These are phyloP conservation scores for Apiospora phragmitis DNA, from an alignment of 2,329 filamentous ascomycete species.

Conservation along the genomic window DNA sequence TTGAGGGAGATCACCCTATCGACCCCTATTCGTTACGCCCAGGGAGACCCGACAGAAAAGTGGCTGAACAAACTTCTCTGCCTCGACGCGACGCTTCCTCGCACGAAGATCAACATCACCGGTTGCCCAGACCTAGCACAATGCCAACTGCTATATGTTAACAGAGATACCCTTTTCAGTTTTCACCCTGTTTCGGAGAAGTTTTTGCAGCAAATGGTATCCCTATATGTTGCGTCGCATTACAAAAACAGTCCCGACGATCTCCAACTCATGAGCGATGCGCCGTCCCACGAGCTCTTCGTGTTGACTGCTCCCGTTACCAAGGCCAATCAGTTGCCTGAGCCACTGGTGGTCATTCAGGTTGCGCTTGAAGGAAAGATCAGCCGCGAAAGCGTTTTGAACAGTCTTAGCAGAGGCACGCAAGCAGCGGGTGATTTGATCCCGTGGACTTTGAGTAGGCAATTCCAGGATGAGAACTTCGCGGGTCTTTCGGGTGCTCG, in stretches of 20 bases:
- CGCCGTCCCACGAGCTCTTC: conserved; percentile 93
- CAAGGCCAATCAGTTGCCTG: conserved; percentile 77
- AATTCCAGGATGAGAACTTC: conserved; percentile 98
- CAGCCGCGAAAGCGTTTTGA: conserved; percentile 87
- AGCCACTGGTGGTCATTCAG: conserved; percentile 93
- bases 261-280: conserved; percentile 80
- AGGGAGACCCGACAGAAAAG: conserved; percentile 88
- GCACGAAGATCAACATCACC: conserved; percentile 68
- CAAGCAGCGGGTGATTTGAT: conserved; percentile 91
- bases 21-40: conserved; percentile 92
- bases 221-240: conserved; percentile 91
- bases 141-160: conserved; percentile 91
- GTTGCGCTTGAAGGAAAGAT: conserved; percentile 94
- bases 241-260: conserved; percentile 73
- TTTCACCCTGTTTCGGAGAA: conserved; percentile 97
- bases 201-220: conserved; percentile 97
- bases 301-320: conserved; percentile 86
- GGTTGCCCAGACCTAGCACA: conserved; percentile 88
- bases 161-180: conserved; percentile 95
- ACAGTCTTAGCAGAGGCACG: conserved; percentile 84
- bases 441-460: conserved; percentile 95
- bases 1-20: conserved; percentile 89
- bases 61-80: conserved; percentile 96
- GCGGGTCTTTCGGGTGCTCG: conserved; percentile 89
- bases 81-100: conserved; percentile 86